A percentile compares a stretch with the other conserved stretches of the same genome.
These are phyloP conservation scores for Aspergillus fumigatus DNA, from an alignment of 2,329 filamentous ascomycete genomes.

Conservation along the genomic window DNA sequence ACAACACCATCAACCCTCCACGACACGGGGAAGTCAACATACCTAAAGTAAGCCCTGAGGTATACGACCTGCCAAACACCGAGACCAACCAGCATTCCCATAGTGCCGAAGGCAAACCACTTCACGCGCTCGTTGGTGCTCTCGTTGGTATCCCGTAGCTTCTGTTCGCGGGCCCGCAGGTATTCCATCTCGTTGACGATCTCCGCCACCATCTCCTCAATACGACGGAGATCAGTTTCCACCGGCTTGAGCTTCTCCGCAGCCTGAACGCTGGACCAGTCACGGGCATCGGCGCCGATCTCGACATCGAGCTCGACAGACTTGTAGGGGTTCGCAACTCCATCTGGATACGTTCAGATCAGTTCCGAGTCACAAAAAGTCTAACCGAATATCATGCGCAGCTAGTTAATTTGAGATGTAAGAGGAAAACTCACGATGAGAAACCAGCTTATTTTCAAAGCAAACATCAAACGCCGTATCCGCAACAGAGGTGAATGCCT, in stretches of 20 bases:
- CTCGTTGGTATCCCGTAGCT: constrained; percentile 96
- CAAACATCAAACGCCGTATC: constrained; percentile 95
- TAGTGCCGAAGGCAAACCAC: constrained; percentile 95
- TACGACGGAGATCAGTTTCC: constrained; percentile 86
- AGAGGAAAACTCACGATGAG: constrained; percentile 52
- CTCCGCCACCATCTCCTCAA: constrained; percentile 86
- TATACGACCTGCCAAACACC: constrained; percentile 98
- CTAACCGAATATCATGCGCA: neutral
- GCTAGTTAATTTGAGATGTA: neutral
- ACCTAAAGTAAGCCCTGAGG: constrained; percentile 93
- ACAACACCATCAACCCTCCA: neutral
- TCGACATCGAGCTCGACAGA: constrained; percentile 90
- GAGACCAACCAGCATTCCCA: constrained; percentile 80
- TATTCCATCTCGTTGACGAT: constrained; percentile 96
- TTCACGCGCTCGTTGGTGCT: constrained; percentile 98
- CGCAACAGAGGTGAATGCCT: constrained; percentile 87
- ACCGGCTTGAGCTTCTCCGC: constrained; percentile 97
- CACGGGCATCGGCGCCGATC: constrained; percentile 93
- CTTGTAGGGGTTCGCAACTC: constrained; percentile 53
- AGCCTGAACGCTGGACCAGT: constrained; percentile 95
- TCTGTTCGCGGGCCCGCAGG: constrained; percentile 82
- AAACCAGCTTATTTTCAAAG: constrained; percentile 78
- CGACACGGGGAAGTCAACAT: constrained; percentile 19
- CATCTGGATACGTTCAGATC: constrained; percentile 21
- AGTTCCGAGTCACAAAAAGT: neutral